Conservation (phyloP, 257 asterid genomes). For the Perilla frutescens region DNA sequence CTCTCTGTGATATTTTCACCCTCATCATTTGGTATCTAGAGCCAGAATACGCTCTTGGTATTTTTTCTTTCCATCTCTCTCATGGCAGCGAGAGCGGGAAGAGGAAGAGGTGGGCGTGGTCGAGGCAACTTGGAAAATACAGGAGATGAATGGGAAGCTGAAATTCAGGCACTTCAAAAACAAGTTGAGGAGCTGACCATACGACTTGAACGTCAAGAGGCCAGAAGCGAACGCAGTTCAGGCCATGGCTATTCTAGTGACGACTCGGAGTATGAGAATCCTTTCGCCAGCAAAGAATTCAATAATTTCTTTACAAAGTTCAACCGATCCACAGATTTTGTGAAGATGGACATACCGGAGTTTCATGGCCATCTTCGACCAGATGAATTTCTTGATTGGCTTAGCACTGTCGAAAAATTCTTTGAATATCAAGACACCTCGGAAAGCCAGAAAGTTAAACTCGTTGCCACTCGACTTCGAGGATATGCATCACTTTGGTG, state of each 20-base stretch:
- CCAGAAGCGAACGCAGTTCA: conserved; percentile 27
- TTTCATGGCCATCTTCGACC: conserved; percentile 27
- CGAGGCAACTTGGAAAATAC: conserved; percentile 21
- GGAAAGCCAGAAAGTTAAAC: background rate
- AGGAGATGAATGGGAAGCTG: conserved; percentile 24
- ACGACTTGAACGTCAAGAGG: conserved; percentile 26
- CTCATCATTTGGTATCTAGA: conserved; percentile 25
- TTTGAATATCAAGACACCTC: background rate
- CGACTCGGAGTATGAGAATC: conserved; percentile 24
- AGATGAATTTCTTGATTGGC: background rate
- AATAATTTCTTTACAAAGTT: background rate
- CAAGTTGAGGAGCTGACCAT: conserved; percentile 33
- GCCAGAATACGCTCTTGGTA: conserved; percentile 8
- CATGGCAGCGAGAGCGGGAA: background rate
- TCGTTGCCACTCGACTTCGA: no score
- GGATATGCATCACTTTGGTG: no score
- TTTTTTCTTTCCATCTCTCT: background rate
- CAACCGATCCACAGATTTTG: background rate
- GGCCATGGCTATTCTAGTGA: conserved; percentile 25
- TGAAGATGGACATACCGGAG: conserved; percentile 5
- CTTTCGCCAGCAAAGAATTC: background rate
- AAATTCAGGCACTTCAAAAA: conserved; percentile 29
- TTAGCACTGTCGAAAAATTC: background rate
- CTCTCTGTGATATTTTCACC: background rate
- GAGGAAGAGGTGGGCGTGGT: conserved; percentile 15